Conservation (phyloP, 2,329 filamentous ascomycete genomes). For the Colletotrichum sp. region DNA sequence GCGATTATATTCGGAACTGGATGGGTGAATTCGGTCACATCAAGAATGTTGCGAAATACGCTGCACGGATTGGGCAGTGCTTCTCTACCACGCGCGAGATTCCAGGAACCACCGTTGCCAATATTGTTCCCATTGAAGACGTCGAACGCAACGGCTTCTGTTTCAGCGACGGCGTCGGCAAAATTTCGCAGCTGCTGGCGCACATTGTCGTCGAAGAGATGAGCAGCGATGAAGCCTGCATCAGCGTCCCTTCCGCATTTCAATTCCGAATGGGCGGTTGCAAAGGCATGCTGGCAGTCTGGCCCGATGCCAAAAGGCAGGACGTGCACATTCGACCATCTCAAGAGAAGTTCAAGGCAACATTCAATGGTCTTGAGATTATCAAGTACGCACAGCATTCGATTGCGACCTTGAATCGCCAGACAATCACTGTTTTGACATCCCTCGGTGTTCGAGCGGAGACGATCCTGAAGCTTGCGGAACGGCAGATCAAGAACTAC, state of each 20-base stretch:
- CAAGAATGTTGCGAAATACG: conserved; percentile 84
- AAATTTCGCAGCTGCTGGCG: conserved; percentile 82
- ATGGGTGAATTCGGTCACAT: conserved; percentile 90
- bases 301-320: conserved; percentile 67
- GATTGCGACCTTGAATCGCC: conserved; percentile 83
- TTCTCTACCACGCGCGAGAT: conserved; percentile 91
- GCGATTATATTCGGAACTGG: conserved; percentile 78
- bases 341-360: conserved; percentile 83
- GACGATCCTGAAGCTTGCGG: conserved; percentile 72
- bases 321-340: conserved; percentile 82
- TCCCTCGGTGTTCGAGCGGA: conserved; percentile 72
- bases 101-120: conserved; percentile 63
- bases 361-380: conserved; percentile 79
- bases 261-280: conserved; percentile 93
- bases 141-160: conserved; percentile 70
- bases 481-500: conserved; percentile 70
- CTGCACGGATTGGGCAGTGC: conserved; percentile 89
- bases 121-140: conserved; percentile 69
- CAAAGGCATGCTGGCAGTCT: conserved; percentile 86
- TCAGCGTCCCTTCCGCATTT: conserved; percentile 76
- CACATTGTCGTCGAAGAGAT: conserved; percentile 76
- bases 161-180: conserved; percentile 94
- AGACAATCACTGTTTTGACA: conserved; percentile 86
- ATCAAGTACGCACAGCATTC: conserved; percentile 81
- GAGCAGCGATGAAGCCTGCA: conserved; percentile 54